Evolutionary conservation across 768 basidiomycete species (phyloP).

Genomic region (Lentinula sp.): DNA sequence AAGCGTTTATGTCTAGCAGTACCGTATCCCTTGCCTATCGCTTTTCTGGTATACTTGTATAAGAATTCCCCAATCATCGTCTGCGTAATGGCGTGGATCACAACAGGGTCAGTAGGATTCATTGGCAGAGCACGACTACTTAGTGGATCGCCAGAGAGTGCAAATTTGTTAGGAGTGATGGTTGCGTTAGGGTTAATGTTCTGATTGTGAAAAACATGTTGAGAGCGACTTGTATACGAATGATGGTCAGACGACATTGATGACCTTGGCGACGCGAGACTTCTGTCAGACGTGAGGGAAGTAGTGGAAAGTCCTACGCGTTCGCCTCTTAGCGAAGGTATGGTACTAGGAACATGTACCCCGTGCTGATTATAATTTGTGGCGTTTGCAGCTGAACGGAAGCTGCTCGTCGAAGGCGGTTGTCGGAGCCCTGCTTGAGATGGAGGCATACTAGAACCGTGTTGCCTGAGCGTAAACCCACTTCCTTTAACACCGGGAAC

Average conservation of each 20-base stretch:
- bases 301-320: conserved; percentile 58
- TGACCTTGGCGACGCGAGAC: conserved; percentile 65
- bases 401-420: conserved; percentile 75
- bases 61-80: conserved; percentile 99
- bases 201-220: conserved; percentile 14
- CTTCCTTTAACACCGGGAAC: conserved; percentile 37
- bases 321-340: conserved; percentile 32
- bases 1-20: conserved; percentile 89
- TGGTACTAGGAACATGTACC: conserved; percentile 30
- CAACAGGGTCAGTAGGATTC: conserved; percentile 73
- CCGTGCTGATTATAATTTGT: conserved; percentile 44
- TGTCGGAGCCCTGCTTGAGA: conserved; percentile 60
- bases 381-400: conserved; percentile 67
- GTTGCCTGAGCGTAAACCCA: conserved; percentile 43
- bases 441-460: conserved; percentile 75
- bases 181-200: conserved; percentile 23
- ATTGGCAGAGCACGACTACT: conserved; percentile 17
- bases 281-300: conserved; percentile 66
- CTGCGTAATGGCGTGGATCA: conserved; percentile 97
- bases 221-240: conserved; percentile 34
- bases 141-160: conserved; percentile 2
- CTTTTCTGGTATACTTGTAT: conserved; percentile 91
- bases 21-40: conserved; percentile 87
- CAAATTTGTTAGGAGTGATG: not conserved
- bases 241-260: conserved; percentile 80